These are phyloP conservation scores for Lyophyllum atratum DNA, from an alignment of 768 basidiomycete species.

Conservation along the genomic window DNA sequence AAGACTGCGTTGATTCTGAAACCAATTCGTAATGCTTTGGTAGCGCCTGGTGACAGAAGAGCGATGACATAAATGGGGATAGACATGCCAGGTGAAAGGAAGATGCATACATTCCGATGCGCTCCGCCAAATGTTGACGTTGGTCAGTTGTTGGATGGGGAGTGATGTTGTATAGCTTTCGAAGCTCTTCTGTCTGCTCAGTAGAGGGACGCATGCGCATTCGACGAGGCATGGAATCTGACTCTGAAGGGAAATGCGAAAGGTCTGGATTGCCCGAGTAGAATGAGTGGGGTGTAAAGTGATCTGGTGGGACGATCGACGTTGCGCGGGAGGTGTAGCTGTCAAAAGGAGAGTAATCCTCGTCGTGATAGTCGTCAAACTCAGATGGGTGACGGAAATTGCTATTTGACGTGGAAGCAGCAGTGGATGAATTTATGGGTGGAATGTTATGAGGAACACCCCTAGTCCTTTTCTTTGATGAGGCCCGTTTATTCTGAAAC, in stretches of 20 bases:
- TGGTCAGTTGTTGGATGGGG: conserved; percentile 72
- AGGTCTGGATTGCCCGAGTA: conserved; percentile 51
- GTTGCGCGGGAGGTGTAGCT: conserved; percentile 34
- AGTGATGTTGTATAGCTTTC: conserved; percentile 62
- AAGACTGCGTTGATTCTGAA: conserved; percentile 82
- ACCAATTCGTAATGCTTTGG: conserved; percentile 85
- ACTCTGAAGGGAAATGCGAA: conserved; percentile 50
- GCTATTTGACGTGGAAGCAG: conserved; percentile 33
- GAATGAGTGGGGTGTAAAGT: conserved; percentile 33
- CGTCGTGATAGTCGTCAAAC: conserved; percentile 49
- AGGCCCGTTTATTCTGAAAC: conserved; percentile 88
- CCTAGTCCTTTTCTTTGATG: conserved; percentile 70
- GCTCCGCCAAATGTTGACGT: conserved; percentile 62
- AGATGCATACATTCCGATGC: conserved; percentile 71
- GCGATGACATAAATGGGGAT: conserved; percentile 27
- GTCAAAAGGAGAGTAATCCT: conserved; percentile 41
- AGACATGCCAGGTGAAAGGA: conserved; percentile 29
- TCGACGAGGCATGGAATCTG: conserved; percentile 55
- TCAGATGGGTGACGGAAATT: conserved; percentile 31
- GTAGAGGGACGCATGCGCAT: conserved; percentile 64
- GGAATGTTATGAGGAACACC: conserved; percentile 30
- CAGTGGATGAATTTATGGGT: conserved; percentile 33
- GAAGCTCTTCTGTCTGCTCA: conserved; percentile 70
- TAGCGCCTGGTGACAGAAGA: conserved; percentile 54
- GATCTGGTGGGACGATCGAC: conserved; percentile 34